Conservation (phyloP, 148 eudicot species). For the Spergularia marina region DNA sequence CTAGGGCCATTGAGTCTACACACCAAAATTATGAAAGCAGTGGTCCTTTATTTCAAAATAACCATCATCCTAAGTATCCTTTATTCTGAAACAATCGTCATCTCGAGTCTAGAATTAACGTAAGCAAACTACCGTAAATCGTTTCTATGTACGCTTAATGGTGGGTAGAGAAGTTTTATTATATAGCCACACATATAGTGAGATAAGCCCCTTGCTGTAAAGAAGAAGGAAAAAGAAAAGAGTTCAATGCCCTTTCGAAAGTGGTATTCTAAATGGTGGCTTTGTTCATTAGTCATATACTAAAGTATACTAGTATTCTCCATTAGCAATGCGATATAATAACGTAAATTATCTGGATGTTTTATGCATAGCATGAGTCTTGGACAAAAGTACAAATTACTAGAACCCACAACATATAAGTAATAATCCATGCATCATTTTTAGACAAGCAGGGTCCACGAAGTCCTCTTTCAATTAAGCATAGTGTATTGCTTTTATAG, state of each 20-base stretch:
- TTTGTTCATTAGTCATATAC: too few relatives aligned
- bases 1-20: neutral
- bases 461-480: conserved; percentile 13
- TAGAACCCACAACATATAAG: conserved; percentile 1
- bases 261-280: too few relatives aligned
- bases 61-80: too few relatives aligned
- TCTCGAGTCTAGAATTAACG: neutral
- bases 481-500: conserved; percentile 3
- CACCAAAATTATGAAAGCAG: neutral
- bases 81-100: neutral
- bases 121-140: neutral
- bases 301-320: neutral
- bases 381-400: conserved; percentile 7
- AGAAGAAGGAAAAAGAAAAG: neutral
- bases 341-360: neutral
- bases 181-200: neutral
- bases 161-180: neutral
- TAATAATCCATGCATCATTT: conserved; percentile 13
- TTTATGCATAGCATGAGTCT: conserved; percentile 18
- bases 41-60: too few relatives aligned
- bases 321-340: neutral
- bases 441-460: conserved; percentile 9
- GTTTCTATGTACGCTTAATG: conserved; percentile 1
- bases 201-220: neutral
- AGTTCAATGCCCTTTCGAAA: too few relatives aligned